Evolutionary conservation across 2,329 filamentous ascomycete genomes (phyloP).

Genomic region (Neophaeococcomyces aloes): DNA sequence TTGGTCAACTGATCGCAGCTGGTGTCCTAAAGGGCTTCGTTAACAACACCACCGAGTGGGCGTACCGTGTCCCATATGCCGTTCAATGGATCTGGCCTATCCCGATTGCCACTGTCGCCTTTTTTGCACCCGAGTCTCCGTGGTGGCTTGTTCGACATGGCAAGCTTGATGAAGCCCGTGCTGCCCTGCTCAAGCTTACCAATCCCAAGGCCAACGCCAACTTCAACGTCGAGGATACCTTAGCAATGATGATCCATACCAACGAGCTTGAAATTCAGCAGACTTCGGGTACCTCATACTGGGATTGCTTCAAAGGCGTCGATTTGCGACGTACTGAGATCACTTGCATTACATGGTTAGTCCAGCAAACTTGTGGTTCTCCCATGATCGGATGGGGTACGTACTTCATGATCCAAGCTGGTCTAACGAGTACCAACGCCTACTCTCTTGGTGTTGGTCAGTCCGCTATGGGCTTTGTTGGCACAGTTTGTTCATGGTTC

Average conservation of each 20-base stretch:
- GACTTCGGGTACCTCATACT: slow-evolving; percentile 22
- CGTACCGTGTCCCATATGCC: slow-evolving; percentile 30
- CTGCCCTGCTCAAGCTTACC: slow-evolving; percentile 35
- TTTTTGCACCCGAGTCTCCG: slow-evolving; percentile 37
- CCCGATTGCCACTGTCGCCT: slow-evolving; percentile 17
- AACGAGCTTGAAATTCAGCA: slow-evolving; percentile 23
- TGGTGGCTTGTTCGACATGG: slow-evolving; percentile 44
- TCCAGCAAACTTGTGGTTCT: slow-evolving; percentile 53
- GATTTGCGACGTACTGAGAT: slow-evolving; percentile 35
- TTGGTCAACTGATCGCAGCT: slow-evolving; percentile 31
- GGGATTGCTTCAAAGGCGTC: slow-evolving; percentile 27
- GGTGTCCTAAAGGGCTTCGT: slow-evolving; percentile 28
- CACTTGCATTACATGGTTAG: slow-evolving; percentile 29
- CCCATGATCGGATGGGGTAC: slow-evolving; percentile 55
- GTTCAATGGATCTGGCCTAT: slow-evolving; percentile 26
- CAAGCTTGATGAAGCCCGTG: slow-evolving; percentile 38
- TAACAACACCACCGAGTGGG: slow-evolving; percentile 24
- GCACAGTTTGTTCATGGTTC: slow-evolving; percentile 43
- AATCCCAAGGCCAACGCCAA: slow-evolving; percentile 21
- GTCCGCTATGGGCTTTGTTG: slow-evolving; percentile 50
- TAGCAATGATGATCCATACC: slow-evolving; percentile 23
- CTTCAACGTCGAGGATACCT: slow-evolving; percentile 25
- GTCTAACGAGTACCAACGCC: slow-evolving; percentile 26
- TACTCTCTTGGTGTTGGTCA: slow-evolving; percentile 44
- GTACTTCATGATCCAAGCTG: slow-evolving; percentile 47